Conservation (phyloP, 257 asterid species). For the Penstemon barbatus region DNA sequence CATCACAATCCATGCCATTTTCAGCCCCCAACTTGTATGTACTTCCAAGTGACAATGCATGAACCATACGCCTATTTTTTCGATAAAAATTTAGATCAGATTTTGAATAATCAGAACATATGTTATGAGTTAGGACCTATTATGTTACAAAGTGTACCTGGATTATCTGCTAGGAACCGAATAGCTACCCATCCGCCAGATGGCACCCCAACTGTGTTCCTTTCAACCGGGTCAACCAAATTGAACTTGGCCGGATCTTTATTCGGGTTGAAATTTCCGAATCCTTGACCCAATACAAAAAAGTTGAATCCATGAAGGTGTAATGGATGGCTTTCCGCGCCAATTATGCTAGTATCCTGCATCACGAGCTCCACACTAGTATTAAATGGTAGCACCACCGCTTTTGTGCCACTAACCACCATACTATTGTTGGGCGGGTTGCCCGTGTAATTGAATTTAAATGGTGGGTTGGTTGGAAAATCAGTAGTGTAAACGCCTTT, state of each 20-base stretch:
- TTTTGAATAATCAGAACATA: neutral
- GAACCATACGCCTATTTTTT: constrained; percentile 59
- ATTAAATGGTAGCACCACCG: constrained; percentile 44
- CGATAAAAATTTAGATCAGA: neutral
- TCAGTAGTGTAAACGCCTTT: constrained; percentile 59
- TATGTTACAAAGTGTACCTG: constrained; percentile 39
- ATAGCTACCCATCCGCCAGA: constrained; percentile 70
- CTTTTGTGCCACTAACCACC: constrained; percentile 52
- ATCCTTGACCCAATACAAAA: constrained; percentile 60
- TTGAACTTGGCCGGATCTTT: constrained; percentile 55
- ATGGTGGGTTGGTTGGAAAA: constrained; percentile 56
- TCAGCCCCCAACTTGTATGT: constrained; percentile 77
- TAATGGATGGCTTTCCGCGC: constrained; percentile 64
- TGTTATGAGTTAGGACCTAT: neutral
- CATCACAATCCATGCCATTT: constrained; percentile 69
- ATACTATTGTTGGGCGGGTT: constrained; percentile 43
- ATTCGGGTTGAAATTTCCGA: constrained; percentile 53
- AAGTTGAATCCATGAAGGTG: constrained; percentile 74
- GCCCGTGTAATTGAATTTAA: constrained; percentile 64
- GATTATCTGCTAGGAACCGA: constrained; percentile 67
- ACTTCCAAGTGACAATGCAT: constrained; percentile 80
- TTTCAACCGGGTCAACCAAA: constrained; percentile 60
- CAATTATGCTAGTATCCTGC: constrained; percentile 66
- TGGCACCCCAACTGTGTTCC: constrained; percentile 65
- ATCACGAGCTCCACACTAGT: constrained; percentile 54